phyloP scores from a whole-genome alignment of 2,329 filamentous ascomycete genomes.

The Zymoseptoria brevis region DNA sequence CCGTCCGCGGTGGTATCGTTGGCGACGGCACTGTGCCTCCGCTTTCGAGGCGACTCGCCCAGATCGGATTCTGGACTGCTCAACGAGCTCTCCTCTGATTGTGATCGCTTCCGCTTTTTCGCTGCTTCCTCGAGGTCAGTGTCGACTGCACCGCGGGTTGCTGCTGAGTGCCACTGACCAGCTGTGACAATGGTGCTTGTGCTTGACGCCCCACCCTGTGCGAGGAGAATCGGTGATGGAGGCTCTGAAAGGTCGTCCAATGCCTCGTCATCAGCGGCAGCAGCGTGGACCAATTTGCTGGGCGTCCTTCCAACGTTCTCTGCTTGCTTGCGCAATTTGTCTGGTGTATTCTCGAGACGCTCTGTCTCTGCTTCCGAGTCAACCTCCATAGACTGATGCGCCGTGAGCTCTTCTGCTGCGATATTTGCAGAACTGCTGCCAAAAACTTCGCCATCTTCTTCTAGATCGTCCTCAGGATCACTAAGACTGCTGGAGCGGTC shows the following conservation, averaged over 20 bases:
- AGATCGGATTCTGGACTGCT: conserved; percentile 30
- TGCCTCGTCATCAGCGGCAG: conserved; percentile 33
- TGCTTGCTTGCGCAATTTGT: conserved; percentile 22
- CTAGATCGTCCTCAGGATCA: conserved; percentile 66
- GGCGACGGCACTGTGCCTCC: conserved; percentile 20
- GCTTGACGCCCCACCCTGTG: conserved; percentile 25
- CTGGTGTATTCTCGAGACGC: conserved; percentile 65
- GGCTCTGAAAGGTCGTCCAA: conserved; percentile 36
- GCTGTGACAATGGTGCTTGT: conserved; percentile 24
- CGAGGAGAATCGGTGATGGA: conserved; percentile 25
- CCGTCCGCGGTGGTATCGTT: conserved; percentile 25
- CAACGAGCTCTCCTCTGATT: conserved; percentile 33
- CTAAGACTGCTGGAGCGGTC: conserved; percentile 79
- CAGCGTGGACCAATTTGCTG: conserved; percentile 64
- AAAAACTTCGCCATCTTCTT: conserved; percentile 38
- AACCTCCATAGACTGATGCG: conserved; percentile 35
- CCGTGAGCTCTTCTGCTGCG: conserved; percentile 8
- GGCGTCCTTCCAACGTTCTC: conserved; percentile 58
- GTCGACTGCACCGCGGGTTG: not conserved
- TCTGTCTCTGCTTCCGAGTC: conserved; percentile 91
- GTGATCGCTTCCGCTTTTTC: conserved; percentile 40
- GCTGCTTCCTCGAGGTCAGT: conserved; percentile 12
- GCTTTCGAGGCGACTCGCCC: conserved; percentile 29
- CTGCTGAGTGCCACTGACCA: conserved; percentile 15
- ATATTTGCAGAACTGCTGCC: conserved; percentile 4